Base-by-base conservation (phyloP, 2,329 filamentous ascomycete genomes). In the Ilyonectria destructans region DNA sequence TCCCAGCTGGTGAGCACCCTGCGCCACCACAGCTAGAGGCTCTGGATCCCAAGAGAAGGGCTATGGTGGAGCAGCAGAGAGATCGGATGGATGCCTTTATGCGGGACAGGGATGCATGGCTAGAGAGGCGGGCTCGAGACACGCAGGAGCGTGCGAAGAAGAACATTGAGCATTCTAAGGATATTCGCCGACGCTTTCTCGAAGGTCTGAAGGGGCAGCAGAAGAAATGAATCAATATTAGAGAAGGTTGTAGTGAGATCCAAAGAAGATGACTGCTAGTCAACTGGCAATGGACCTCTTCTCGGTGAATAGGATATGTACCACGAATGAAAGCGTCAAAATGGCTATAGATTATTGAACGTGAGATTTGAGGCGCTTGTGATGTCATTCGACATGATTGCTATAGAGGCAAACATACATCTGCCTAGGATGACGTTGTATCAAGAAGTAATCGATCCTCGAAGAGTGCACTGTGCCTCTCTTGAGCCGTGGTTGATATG, bases 11-110 rank as follows among this genome's bases (percentile, higher is more conserved):
- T 23, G 54, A 62, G 12, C 48, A 57, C 17, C 70, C 70, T 29
- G 26, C 26, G 6, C 52, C 52, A 21, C 70, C 68, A 6, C 26
- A 65, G n/a, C n/a, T 58, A 5, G 56, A 63, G 10, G 45, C 10
- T 2, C 45, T 68, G 31, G 65, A 65, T 43, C 29, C 45, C 17
- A 37, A 49, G 40, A 58, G 19, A 26, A 65, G 61, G 59, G 57
- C 56, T 12, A 65, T 69, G 58, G 35, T 71, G 10, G 58, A 58
- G 46, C 72, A 76, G 57, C 67, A 59, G 29, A 13, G 45, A 21
- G 75, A 74, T 26, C 58, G 75, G 19, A 65, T 74, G 54, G 65
- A 70, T 10, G 69, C 61, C 1, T 77, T 77, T 65, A 58, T 76
- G 15, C 60, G 70, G 45, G 75, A 77, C 40, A 65, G 75, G 35